Percentiles rank a stretch among this genome's conserved stretches.
These are phyloP conservation scores for Gracilaria domingensis DNA, from an alignment of 23 red algal genomes.

Conservation along the genomic window DNA sequence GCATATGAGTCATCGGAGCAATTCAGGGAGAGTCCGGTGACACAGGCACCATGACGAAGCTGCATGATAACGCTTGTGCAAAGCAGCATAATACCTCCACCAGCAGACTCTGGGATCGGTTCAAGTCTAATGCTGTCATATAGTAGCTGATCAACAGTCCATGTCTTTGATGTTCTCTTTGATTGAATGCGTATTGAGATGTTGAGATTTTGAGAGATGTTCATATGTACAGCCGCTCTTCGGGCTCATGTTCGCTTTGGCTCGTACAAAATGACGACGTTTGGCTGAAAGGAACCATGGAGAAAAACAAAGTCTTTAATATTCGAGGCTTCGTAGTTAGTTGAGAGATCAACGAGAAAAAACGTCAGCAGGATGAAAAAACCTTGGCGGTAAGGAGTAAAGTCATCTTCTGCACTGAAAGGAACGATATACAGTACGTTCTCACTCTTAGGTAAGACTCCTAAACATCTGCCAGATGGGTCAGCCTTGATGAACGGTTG, in stretches of 20 bases:
- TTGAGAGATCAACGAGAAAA: slow-evolving; percentile 63
- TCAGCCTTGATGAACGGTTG: slow-evolving; percentile 50
- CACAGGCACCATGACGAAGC: slow-evolving; percentile 64
- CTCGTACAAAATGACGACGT: slow-evolving; percentile 77
- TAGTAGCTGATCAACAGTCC: slow-evolving; percentile 72
- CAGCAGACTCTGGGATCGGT: slow-evolving; percentile 52
- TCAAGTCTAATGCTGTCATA: slow-evolving; percentile 65
- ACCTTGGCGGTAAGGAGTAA: not conserved
- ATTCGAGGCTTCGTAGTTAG: slow-evolving; percentile 69
- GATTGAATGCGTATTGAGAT: slow-evolving; percentile 65
- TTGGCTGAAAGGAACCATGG: slow-evolving; percentile 78
- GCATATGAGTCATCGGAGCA: slow-evolving; percentile 78
- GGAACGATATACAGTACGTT: slow-evolving; percentile 46
- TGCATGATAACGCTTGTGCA: slow-evolving; percentile 72
- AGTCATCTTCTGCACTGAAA: slow-evolving; percentile 49
- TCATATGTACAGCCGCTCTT: slow-evolving; percentile 69
- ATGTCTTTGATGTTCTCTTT: slow-evolving; percentile 59
- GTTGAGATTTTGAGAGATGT: slow-evolving; percentile 67
- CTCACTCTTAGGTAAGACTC: slow-evolving; percentile 30
- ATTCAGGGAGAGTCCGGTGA: slow-evolving; percentile 74
- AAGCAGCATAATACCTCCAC: slow-evolving; percentile 72
- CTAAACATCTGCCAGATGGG: slow-evolving; percentile 47
- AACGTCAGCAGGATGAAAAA: slow-evolving; percentile 29
- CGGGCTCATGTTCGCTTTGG: slow-evolving; percentile 88
- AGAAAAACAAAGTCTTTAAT: slow-evolving; percentile 73